Evolutionary conservation across 2,329 filamentous ascomycete genomes (phyloP), one percentile per base, ranked within the genome.

Genomic region (Thielaviopsis cerberus): DNA sequence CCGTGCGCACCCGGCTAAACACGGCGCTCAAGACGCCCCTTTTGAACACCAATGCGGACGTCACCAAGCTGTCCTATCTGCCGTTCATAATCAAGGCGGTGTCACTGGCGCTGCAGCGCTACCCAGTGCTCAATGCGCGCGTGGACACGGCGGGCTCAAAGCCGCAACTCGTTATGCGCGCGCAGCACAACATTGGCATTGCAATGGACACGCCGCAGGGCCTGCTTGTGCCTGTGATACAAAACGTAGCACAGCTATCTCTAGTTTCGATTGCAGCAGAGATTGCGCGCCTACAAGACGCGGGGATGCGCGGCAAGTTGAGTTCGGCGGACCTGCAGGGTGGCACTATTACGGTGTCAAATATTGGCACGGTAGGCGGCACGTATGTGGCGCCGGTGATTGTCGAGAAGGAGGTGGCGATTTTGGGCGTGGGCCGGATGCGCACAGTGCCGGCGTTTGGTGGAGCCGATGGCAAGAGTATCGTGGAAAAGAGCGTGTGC

Each of bases 21-120:
- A 76, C 73, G 63, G 73, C 76, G n/a, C 74, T 84, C 13, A 65
- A 69, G 48, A 66, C 65, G 51, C 60, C 64, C 5, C 61, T 66
- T 25, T 60, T 75, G 78, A 64, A 81, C 77, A 68, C 73, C 60
- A 64, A 66, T 66, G 4, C 23, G 6, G 69, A 69, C 5, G 69
- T 81, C 13, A 72, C 75, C 63, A 89, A 90, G 71, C 75, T 96
- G 60, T 94, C 91, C 1, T 92, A 88, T 69, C 80, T 98, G 8
- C 88, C 92, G 3, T 96, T 98, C 73, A 84, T 97, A 67, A 81
- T 98, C 73, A 98, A 98, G 73, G 91, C 92, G 26, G 82, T 96
- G 53, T 97, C 91, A 22, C 74, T 95, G 63, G 82, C 90, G 1
- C 76, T 98, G 2, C 77, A 84, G 66, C 78, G 85, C 61, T 91